phyloP scores from a whole-genome alignment of 2,329 filamentous ascomycete species.

The Exophiala spinifera region DNA sequence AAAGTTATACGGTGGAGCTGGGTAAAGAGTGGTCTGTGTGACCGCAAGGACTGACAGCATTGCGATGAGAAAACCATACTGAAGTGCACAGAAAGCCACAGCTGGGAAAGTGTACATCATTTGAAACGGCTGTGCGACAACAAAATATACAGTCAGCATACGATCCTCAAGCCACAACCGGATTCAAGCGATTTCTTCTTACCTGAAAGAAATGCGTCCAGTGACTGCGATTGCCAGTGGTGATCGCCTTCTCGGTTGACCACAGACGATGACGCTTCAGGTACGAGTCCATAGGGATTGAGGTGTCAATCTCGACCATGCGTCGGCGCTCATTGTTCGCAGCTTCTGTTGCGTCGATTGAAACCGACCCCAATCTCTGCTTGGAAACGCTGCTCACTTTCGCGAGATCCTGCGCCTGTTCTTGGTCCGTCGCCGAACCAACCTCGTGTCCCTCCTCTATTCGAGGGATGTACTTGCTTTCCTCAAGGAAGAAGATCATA shows the following conservation, averaged over 20 bases:
- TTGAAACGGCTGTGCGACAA: slow-evolving; percentile 29
- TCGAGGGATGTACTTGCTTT: slow-evolving; percentile 35
- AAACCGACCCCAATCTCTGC: slow-evolving; percentile 2
- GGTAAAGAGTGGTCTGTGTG: slow-evolving; percentile 38
- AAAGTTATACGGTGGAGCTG: slow-evolving; percentile 36
- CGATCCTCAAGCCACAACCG: no score
- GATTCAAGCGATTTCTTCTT: background rate
- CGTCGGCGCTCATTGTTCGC: slow-evolving; percentile 20
- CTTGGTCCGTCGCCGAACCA: background rate
- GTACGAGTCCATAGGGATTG: slow-evolving; percentile 32
- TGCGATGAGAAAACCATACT: slow-evolving; percentile 41
- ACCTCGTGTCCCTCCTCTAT: slow-evolving; percentile 23
- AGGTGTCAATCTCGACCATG: slow-evolving; percentile 30
- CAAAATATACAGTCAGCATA: background rate
- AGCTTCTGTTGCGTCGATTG: slow-evolving; percentile 11
- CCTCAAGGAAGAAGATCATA: slow-evolving; percentile 39
- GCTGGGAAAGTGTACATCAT: slow-evolving; percentile 38
- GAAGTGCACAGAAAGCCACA: slow-evolving; percentile 40
- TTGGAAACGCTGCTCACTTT: slow-evolving; percentile 19
- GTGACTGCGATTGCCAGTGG: slow-evolving; percentile 28
- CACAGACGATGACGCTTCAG: slow-evolving; percentile 29
- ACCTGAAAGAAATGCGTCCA: slow-evolving; percentile 33
- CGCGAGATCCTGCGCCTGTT: slow-evolving; percentile 4
- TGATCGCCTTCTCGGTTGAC: slow-evolving; percentile 25
- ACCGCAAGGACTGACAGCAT: slow-evolving; percentile 36